phyloP scores from a whole-genome alignment of 2,329 filamentous ascomycete species.

The Endocalyx cinctus region DNA sequence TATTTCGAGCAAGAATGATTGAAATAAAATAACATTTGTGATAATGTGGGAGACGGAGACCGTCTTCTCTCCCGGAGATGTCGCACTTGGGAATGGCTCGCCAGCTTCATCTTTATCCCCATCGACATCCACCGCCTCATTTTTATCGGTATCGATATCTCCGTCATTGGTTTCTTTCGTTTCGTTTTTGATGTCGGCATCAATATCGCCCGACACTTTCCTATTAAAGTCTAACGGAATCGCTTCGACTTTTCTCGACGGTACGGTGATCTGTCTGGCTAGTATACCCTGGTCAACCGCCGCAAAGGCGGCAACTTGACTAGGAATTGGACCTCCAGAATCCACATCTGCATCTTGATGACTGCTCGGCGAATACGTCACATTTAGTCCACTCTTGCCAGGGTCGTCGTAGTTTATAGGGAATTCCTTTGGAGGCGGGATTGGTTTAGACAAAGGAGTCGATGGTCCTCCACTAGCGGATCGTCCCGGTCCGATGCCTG shows the following conservation, averaged over 20 bases:
- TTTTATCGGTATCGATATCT: slow-evolving; percentile 18
- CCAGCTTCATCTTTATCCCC: slow-evolving; percentile 10
- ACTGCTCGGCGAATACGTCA: slow-evolving; percentile 39
- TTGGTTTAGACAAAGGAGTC: slow-evolving; percentile 30
- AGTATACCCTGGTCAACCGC: slow-evolving; percentile 61
- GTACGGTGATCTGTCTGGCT: slow-evolving; percentile 48
- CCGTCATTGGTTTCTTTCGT: slow-evolving; percentile 22
- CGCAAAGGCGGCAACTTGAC: slow-evolving; percentile 57
- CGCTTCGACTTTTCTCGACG: slow-evolving; percentile 34
- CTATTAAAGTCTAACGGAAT: slow-evolving; percentile 43
- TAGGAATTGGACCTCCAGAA: slow-evolving; percentile 32
- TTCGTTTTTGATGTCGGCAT: slow-evolving; percentile 20
- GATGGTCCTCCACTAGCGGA: slow-evolving; percentile 23
- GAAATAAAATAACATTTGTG: slow-evolving; percentile 74
- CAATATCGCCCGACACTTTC: slow-evolving; percentile 19
- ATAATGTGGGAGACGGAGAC: slow-evolving; percentile 73
- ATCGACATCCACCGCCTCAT: slow-evolving; percentile 19
- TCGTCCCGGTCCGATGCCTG: slow-evolving; percentile 20
- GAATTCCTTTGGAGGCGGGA: slow-evolving; percentile 40
- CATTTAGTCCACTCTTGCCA: slow-evolving; percentile 22
- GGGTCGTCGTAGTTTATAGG: slow-evolving; percentile 34
- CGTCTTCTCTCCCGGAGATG: slow-evolving; percentile 31
- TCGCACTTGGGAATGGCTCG: slow-evolving; percentile 15
- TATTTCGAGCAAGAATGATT: slow-evolving; percentile 75
- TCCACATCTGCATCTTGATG: slow-evolving; percentile 21